These are phyloP conservation scores for Nemania serpens DNA, from an alignment of 2,329 filamentous ascomycete species.

Conservation along the genomic window DNA sequence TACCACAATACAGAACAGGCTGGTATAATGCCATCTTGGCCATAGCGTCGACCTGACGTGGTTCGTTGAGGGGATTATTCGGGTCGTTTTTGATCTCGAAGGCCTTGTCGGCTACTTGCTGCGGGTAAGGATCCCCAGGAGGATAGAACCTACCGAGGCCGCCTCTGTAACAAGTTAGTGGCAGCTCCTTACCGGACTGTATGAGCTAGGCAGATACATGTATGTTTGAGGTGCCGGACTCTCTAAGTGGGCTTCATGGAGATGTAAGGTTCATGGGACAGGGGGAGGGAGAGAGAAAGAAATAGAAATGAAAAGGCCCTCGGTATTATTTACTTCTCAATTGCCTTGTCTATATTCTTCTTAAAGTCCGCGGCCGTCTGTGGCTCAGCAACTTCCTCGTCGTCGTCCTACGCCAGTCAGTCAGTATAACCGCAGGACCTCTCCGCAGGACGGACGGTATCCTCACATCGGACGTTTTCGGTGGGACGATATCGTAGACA, in stretches of 20 bases:
- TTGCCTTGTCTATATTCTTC: conserved; percentile 17
- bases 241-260: too few species aligned
- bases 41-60: conserved; percentile 22
- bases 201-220: too few species aligned
- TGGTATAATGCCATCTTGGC: conserved; percentile 26
- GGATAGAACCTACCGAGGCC: conserved; percentile 24
- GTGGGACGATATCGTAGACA: neutral
- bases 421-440: too few species aligned
- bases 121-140: conserved; percentile 21
- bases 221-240: too few species aligned
- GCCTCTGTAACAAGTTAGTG: conserved; percentile 11
- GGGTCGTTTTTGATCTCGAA: conserved; percentile 21
- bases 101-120: conserved; percentile 27
- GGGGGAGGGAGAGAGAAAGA: neutral
- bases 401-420: too few species aligned
- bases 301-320: too few species aligned
- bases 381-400: conserved; percentile 23
- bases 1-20: conserved; percentile 26
- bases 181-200: neutral
- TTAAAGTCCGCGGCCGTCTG: conserved; percentile 16
- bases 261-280: too few species aligned
- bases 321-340: conserved; percentile 7
- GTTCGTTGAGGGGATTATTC: conserved; percentile 20
- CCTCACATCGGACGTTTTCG: too few species aligned
- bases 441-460: conserved; percentile 2